These are phyloP conservation scores for Chrysosporium queenslandicum DNA, from an alignment of 2,329 filamentous ascomycete genomes.

Conservation along the genomic window DNA sequence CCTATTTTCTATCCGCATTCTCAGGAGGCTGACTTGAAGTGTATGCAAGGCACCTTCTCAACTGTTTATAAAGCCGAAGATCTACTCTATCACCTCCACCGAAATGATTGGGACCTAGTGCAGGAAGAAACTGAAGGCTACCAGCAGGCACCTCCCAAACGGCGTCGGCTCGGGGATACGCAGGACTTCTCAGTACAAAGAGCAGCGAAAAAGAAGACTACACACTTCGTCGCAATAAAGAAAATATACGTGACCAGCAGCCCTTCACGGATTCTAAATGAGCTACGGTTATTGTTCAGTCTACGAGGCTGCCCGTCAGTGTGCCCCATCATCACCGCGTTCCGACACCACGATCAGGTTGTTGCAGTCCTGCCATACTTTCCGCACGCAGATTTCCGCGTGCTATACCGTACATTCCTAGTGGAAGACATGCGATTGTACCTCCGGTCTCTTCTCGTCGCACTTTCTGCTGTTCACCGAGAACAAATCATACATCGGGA, in stretches of 20 bases:
- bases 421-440: conserved; percentile 81
- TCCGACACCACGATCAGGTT: conserved; percentile 86
- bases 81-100: conserved; percentile 67
- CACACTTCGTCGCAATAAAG: conserved; percentile 89
- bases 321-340: conserved; percentile 94
- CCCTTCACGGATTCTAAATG: conserved; percentile 85
- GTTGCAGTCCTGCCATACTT: conserved; percentile 93
- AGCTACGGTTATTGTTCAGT: conserved; percentile 85
- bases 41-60: conserved; percentile 75
- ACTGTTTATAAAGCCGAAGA: conserved; percentile 99
- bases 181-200: conserved; percentile 22
- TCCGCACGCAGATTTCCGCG: conserved; percentile 82
- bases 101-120: conserved; percentile 71
- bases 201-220: conserved; percentile 38
- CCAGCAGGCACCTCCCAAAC: conserved; percentile 57
- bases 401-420: conserved; percentile 83
- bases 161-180: conserved; percentile 36
- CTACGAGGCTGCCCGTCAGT: conserved; percentile 73
- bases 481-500: conserved; percentile 84
- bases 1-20: no score
- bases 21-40: not conserved
- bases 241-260: conserved; percentile 99
- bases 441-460: conserved; percentile 77
- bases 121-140: conserved; percentile 53
- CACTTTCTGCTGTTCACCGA: conserved; percentile 70